Conservation (phyloP, 2,329 filamentous ascomycete species). For the Cryphonectria radicalis region DNA sequence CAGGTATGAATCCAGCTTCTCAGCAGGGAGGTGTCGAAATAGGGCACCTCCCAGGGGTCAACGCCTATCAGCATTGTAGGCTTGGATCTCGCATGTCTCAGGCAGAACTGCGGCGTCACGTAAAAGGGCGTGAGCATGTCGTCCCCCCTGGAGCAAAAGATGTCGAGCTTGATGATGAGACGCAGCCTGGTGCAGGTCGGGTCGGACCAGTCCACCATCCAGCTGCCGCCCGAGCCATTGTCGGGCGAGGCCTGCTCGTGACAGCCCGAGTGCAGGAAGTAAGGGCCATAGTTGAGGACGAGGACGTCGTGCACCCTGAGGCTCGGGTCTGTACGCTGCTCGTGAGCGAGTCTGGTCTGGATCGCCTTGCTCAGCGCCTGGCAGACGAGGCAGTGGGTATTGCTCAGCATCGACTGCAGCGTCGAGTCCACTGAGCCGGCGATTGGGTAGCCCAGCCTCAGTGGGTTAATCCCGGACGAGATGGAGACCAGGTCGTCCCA, state of each 20-base stretch:
- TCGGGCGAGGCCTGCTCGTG: constrained; percentile 5
- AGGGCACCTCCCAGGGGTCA: constrained; percentile 12
- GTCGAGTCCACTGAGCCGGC: constrained; percentile 15
- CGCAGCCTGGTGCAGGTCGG: constrained; percentile 11
- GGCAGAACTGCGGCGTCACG: constrained; percentile 9
- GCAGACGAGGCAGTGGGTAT: constrained; percentile 11
- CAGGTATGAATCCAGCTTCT: constrained; percentile 10
- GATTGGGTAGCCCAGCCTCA: constrained; percentile 11
- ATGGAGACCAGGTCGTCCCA: constrained; percentile 13
- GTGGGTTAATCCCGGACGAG: constrained; percentile 13
- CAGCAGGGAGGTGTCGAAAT: constrained; percentile 5
- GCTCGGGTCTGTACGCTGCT: constrained; percentile 7
- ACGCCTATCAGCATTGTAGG: constrained; percentile 6
- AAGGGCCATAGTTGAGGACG: constrained; percentile 10
- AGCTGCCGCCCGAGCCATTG: constrained; percentile 4
- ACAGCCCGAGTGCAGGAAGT: constrained; percentile 8
- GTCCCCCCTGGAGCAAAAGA: constrained; percentile 9
- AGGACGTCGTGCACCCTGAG: constrained; percentile 4
- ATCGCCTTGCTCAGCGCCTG: constrained; percentile 3
- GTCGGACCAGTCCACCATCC: constrained; percentile 16
- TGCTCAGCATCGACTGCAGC: constrained; percentile 4
- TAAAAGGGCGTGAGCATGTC: background rate
- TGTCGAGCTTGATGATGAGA: constrained; percentile 7
- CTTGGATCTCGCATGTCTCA: constrained; percentile 1
- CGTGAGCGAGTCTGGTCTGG: constrained; percentile 11